A percentile compares a stretch with the other conserved stretches of the same genome.
phyloP scores from a whole-genome alignment of 2,329 filamentous ascomycete species.

The Ampelomyces quisqualis region DNA sequence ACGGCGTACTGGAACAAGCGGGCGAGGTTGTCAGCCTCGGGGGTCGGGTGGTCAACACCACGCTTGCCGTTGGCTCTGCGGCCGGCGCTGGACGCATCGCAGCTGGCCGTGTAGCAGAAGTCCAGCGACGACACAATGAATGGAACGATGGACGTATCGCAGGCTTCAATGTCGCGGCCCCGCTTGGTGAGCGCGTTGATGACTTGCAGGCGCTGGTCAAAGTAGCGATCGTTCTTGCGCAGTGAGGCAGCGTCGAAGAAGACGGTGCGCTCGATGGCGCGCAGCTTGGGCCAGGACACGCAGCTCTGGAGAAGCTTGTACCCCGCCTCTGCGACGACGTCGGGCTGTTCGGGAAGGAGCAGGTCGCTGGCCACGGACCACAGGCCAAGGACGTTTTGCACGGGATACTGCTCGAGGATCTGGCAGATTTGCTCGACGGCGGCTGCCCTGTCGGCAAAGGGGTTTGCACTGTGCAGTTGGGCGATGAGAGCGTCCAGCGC shows the following conservation, averaged over 20 bases:
- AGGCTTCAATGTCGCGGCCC: slow-evolving; percentile 43
- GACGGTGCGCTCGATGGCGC: slow-evolving; percentile 39
- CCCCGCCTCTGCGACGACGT: slow-evolving; percentile 36
- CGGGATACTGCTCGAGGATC: slow-evolving; percentile 39
- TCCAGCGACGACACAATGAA: slow-evolving; percentile 39
- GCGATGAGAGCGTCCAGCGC: slow-evolving; percentile 37
- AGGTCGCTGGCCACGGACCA: slow-evolving; percentile 44
- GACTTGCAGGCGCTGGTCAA: slow-evolving; percentile 39
- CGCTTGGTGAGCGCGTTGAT: slow-evolving; percentile 40
- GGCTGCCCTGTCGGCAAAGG: slow-evolving; percentile 31
- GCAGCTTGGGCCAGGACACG: slow-evolving; percentile 36
- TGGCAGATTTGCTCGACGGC: slow-evolving; percentile 38
- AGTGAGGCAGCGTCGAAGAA: slow-evolving; percentile 42
- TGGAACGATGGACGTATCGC: slow-evolving; percentile 39
- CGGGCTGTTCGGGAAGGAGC: slow-evolving; percentile 36
- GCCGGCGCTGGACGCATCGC: slow-evolving; percentile 25
- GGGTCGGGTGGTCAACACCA: slow-evolving; percentile 18
- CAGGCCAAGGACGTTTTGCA: slow-evolving; percentile 40
- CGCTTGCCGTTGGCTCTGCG: slow-evolving; percentile 33
- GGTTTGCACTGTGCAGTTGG: slow-evolving; percentile 30
- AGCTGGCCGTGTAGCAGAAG: slow-evolving; percentile 35
- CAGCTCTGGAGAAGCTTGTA: slow-evolving; percentile 41
- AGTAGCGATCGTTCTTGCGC: slow-evolving; percentile 30
- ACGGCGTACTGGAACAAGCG: slow-evolving; percentile 66
- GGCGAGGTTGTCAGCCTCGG: slow-evolving; percentile 48